phyloP scores from a whole-genome alignment of 768 basidiomycete genomes.

The Kwoniella sp. region DNA sequence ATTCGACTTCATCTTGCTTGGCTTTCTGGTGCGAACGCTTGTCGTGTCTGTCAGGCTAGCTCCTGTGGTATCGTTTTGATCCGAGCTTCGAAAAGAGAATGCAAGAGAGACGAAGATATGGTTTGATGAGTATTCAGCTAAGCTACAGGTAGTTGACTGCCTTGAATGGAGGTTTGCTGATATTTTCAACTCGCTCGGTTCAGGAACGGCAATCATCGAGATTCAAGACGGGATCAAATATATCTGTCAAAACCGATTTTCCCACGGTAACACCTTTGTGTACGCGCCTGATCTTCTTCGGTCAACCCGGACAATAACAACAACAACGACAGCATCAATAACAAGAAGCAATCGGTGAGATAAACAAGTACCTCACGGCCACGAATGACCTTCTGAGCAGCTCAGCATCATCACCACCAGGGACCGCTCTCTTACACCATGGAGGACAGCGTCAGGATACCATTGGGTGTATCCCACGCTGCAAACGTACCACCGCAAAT shows the following conservation, averaged over 20 bases:
- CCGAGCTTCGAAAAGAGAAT: too few species aligned
- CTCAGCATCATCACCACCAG: too few species aligned
- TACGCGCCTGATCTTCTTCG: constrained; percentile 21
- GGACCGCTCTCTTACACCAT: background rate
- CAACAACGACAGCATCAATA: constrained; percentile 3
- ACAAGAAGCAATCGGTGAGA: background rate
- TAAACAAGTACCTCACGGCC: too few species aligned
- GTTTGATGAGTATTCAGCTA: background rate
- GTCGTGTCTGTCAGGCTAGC: too few species aligned
- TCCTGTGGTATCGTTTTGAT: too few species aligned
- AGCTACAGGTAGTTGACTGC: background rate
- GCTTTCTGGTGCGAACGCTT: background rate
- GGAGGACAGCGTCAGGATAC: background rate
- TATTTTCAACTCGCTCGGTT: constrained; percentile 10
- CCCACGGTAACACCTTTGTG: constrained; percentile 19
- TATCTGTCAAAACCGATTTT: background rate
- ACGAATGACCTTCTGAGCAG: too few species aligned
- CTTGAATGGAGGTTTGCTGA: background rate
- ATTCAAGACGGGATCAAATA: constrained; percentile 12
- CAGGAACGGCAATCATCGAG: background rate
- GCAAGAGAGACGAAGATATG: background rate
- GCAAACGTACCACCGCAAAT: background rate
- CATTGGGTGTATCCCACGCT: background rate
- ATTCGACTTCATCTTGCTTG: constrained; percentile 51
- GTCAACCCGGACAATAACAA: constrained; percentile 8